Percentiles rank a stretch among this genome's conserved stretches.
phyloP scores from a whole-genome alignment of 1,284 basidiomycete species.

The Trichosporon asahii region DNA sequence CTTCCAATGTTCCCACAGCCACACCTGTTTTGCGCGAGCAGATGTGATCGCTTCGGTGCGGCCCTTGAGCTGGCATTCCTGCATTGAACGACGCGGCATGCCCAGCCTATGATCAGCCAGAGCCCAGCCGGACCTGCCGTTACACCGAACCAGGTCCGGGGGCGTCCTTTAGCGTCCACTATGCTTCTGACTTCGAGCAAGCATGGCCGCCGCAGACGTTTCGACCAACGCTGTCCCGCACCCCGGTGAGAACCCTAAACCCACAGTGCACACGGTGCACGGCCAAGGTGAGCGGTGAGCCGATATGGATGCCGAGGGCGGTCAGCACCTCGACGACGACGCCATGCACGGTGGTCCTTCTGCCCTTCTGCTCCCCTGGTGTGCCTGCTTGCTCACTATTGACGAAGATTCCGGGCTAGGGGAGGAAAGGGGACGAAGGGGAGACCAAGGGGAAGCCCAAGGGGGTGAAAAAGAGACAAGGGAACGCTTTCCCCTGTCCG shows the following conservation, averaged over 20 bases:
- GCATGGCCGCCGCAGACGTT: not conserved
- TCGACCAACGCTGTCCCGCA: not conserved
- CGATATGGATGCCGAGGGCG: not conserved
- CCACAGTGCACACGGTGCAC: not conserved
- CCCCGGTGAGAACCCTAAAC: not conserved
- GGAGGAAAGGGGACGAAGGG: not conserved
- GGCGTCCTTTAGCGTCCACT: too few relatives aligned
- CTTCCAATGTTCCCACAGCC: not conserved
- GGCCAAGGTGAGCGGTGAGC: not conserved
- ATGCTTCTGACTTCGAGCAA: not conserved
- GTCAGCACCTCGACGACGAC: not conserved
- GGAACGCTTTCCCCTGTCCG: not conserved
- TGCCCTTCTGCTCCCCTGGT: not conserved
- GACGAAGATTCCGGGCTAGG: not conserved
- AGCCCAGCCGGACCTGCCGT: too few relatives aligned
- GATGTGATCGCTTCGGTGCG: too few relatives aligned
- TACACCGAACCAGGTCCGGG: not conserved
- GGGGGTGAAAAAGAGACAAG: not conserved
- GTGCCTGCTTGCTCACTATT: not conserved
- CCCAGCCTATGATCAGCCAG: not conserved
- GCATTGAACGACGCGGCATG: not conserved
- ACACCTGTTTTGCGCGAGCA: not conserved
- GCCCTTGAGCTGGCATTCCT: not conserved
- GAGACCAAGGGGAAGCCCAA: too few relatives aligned
- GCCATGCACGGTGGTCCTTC: not conserved